These are phyloP conservation scores for Coemansia sp. DNA, from an alignment of 192 early-diverging fungal species.

Conservation along the genomic window DNA sequence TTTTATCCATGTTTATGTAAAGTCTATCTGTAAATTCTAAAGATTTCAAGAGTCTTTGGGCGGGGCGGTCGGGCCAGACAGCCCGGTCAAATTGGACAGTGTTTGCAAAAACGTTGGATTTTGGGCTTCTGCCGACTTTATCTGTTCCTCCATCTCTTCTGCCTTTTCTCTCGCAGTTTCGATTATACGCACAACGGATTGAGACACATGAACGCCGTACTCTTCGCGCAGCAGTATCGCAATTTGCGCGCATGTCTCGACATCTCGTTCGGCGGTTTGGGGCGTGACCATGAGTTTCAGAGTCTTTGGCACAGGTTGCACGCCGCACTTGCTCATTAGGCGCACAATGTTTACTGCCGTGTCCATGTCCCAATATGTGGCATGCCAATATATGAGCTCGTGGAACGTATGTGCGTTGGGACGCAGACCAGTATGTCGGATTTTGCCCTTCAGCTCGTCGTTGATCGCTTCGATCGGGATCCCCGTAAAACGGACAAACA, in stretches of 20 bases:
- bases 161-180: slow-evolving; percentile 14
- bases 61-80: background rate
- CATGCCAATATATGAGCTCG: slow-evolving; percentile 37
- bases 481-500: slow-evolving; percentile 21
- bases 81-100: background rate
- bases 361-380: slow-evolving; percentile 46
- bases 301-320: slow-evolving; percentile 14
- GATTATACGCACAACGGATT: slow-evolving; percentile 4
- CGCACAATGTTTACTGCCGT: slow-evolving; percentile 9
- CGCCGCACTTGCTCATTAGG: slow-evolving; percentile 21
- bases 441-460: background rate
- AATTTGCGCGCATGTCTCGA: slow-evolving; percentile 16
- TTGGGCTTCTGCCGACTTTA: slow-evolving; percentile 14
- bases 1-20: too few species aligned
- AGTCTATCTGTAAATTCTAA: too few species aligned
- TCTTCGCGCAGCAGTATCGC: slow-evolving; percentile 3
- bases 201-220: slow-evolving; percentile 2
- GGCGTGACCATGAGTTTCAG: slow-evolving; percentile 25
- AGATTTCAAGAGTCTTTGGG: too few species aligned
- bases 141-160: slow-evolving; percentile 28
- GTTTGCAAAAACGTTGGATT: background rate
- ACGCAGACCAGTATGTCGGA: background rate
- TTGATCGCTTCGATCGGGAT: background rate
- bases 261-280: slow-evolving; percentile 14
- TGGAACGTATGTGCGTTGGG: slow-evolving; percentile 30